Conservation (phyloP, 1,284 basidiomycete genomes). For the Puccinia horiana region DNA sequence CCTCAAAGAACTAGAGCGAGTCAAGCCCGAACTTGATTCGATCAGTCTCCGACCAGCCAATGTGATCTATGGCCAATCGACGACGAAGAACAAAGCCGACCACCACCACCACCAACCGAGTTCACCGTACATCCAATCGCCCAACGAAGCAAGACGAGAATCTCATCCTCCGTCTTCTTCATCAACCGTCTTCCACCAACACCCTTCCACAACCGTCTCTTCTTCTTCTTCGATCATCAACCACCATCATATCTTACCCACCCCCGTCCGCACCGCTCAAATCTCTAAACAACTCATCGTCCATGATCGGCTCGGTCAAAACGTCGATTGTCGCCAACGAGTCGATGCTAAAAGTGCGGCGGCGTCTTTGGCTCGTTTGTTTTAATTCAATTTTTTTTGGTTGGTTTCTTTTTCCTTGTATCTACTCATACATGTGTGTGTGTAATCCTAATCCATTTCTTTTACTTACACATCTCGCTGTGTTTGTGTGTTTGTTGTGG, state of each 20-base stretch:
- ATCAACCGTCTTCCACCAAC: not conserved
- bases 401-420: too few species aligned
- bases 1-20: constrained; percentile 80
- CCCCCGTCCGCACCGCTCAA: not conserved
- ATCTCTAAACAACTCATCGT: constrained; percentile 31
- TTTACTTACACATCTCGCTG: too few species aligned
- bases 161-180: not conserved
- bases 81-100: constrained; percentile 25
- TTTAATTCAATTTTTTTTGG: too few species aligned
- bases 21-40: constrained; percentile 72
- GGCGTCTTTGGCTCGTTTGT: constrained; percentile 43
- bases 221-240: not conserved
- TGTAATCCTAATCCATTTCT: too few species aligned
- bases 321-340: constrained; percentile 25
- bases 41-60: constrained; percentile 59
- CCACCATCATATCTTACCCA: constrained; percentile 11
- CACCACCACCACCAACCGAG: not conserved
- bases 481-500: too few species aligned
- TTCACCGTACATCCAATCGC: not conserved
- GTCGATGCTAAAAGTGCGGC: constrained; percentile 49
- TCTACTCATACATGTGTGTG: too few species aligned
- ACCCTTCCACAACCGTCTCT: not conserved
- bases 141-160: not conserved
- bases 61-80: constrained; percentile 53
- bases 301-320: not conserved